phyloP scores from a whole-genome alignment of 1,284 basidiomycete genomes.

The Entoloma clypeatum region DNA sequence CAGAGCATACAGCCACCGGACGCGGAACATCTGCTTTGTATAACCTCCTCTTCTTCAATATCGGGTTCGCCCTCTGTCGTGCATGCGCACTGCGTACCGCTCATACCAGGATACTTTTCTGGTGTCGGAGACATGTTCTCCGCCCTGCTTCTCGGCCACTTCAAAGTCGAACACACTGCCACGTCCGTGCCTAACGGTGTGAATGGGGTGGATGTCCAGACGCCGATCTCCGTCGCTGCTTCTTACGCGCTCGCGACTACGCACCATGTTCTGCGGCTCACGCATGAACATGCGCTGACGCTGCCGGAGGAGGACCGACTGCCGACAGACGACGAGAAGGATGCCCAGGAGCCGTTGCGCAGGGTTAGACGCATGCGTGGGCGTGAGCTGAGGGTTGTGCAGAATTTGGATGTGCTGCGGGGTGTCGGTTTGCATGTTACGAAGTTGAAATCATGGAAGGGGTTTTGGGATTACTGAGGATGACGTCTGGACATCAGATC shows the following conservation, averaged over 20 bases:
- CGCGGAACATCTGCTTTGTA: slow-evolving; percentile 66
- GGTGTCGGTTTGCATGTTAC: slow-evolving; percentile 15
- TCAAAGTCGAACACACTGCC: slow-evolving; percentile 31
- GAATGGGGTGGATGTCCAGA: slow-evolving; percentile 17
- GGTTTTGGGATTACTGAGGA: slow-evolving; percentile 12
- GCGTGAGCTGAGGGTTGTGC: slow-evolving; percentile 78
- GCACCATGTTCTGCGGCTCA: slow-evolving; percentile 77
- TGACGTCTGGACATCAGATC: too few relatives aligned
- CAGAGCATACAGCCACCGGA: slow-evolving; percentile 35
- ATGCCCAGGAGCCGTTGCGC: slow-evolving; percentile 59
- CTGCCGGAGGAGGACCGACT: slow-evolving; percentile 54
- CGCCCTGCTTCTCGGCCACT: slow-evolving; percentile 86
- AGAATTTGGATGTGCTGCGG: slow-evolving; percentile 52
- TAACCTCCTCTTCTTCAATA: slow-evolving; percentile 53
- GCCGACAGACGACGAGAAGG: slow-evolving; percentile 72
- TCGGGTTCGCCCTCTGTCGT: slow-evolving; percentile 33
- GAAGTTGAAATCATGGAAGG: slow-evolving; percentile 11
- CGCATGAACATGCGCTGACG: slow-evolving; percentile 55
- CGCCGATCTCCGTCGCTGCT: slow-evolving; percentile 50
- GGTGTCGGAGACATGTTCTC: slow-evolving; percentile 98
- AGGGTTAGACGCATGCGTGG: slow-evolving; percentile 71
- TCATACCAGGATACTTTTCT: slow-evolving; percentile 89
- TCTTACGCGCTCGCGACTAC: slow-evolving; percentile 79
- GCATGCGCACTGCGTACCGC: slow-evolving; percentile 71
- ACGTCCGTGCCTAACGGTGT: too few relatives aligned